Percentiles rank a stretch among this genome's conserved stretches.
Evolutionary conservation across 2,329 filamentous ascomycete species (phyloP).

Genomic region (Apiospora saccharicola): DNA sequence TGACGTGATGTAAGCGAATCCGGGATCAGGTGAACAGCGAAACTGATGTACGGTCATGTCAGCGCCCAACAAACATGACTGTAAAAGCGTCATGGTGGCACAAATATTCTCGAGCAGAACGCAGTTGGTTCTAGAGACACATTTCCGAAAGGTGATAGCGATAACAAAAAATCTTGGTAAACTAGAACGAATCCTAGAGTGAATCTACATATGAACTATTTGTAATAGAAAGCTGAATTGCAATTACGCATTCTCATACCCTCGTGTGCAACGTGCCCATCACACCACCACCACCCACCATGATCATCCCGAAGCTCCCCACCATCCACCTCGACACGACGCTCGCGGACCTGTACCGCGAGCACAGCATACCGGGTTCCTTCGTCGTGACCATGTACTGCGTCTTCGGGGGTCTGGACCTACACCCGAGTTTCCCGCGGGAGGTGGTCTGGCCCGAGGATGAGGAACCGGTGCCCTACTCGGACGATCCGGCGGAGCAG

Average conservation of each 20-base stretch:
- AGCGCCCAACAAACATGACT: neutral
- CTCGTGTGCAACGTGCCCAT: neutral
- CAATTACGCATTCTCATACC: neutral
- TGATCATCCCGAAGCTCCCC: slow-evolving; percentile 22
- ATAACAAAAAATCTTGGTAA: neutral
- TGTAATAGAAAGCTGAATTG: neutral
- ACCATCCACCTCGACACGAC: slow-evolving; percentile 33
- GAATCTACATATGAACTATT: no score
- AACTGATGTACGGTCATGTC: slow-evolving; percentile 3
- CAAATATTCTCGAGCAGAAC: neutral
- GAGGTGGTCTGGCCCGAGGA: slow-evolving; percentile 35
- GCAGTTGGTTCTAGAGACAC: neutral
- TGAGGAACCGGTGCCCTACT: slow-evolving; percentile 36
- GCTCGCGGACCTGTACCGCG: slow-evolving; percentile 34
- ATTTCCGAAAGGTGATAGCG: neutral
- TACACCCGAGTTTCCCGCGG: slow-evolving; percentile 34
- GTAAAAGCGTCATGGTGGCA: neutral
- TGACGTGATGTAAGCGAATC: slow-evolving; percentile 16
- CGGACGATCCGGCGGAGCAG: slow-evolving; percentile 30
- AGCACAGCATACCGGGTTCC: slow-evolving; percentile 32
- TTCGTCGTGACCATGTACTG: slow-evolving; percentile 37
- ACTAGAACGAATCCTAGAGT: neutral
- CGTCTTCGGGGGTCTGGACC: slow-evolving; percentile 35
- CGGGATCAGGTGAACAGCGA: neutral
- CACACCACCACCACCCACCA: neutral